Conservation (phyloP, 2,329 filamentous ascomycete species). For the Neonectria punicea region DNA sequence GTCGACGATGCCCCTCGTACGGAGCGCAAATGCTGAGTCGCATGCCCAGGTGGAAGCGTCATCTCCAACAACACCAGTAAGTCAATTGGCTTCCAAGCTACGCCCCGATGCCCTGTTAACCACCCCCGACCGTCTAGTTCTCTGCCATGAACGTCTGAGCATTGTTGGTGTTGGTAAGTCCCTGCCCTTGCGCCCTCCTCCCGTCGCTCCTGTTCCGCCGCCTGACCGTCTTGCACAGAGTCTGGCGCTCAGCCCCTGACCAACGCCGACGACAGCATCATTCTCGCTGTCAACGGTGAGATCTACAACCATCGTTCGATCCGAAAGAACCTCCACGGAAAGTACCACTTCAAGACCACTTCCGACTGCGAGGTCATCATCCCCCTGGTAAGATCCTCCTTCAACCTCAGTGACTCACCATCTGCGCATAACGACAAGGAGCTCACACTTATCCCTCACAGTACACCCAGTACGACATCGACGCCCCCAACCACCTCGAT, state of each 20-base stretch:
- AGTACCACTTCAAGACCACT: constrained; percentile 97
- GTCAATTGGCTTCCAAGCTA: constrained; percentile 46
- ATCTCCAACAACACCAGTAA: constrained; percentile 91
- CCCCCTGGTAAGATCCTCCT: constrained; percentile 76
- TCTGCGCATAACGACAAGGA: not conserved
- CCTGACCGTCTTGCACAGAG: constrained; percentile 63
- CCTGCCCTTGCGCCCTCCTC: constrained; percentile 11
- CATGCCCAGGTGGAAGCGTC: constrained; percentile 79
- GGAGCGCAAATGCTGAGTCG: constrained; percentile 45
- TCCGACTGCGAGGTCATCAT: constrained; percentile 99
- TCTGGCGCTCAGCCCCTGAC: constrained; percentile 95
- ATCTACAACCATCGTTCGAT: constrained; percentile 99
- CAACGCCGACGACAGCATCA: constrained; percentile 88
- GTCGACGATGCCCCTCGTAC: constrained; percentile 3
- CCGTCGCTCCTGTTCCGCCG: constrained; percentile 13
- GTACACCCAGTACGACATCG: constrained; percentile 92
- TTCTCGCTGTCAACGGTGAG: constrained; percentile 97
- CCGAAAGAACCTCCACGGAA: constrained; percentile 83
- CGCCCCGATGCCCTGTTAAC: constrained; percentile 40
- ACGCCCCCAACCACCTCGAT: constrained; percentile 92
- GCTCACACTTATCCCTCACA: constrained; percentile 50
- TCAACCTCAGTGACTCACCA: constrained; percentile 6
- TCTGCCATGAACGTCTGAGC: constrained; percentile 96
- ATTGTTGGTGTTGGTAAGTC: constrained; percentile 93
- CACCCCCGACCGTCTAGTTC: constrained; percentile 64